Base-by-base conservation (phyloP, 495 filamentous ascomycete species). In the Daldinia childiae region DNA sequence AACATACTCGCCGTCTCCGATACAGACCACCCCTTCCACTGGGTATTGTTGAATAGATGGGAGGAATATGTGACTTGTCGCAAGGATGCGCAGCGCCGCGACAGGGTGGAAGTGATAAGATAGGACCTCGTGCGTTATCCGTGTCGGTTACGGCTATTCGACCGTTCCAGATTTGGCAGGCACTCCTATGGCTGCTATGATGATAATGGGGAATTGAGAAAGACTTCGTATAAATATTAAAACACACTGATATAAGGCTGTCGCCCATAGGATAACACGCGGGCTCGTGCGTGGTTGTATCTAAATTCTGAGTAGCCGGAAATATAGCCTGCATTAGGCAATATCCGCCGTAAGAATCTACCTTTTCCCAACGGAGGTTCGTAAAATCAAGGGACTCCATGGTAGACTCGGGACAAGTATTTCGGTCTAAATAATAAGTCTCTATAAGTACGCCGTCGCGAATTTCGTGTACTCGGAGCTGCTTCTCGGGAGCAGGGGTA, bases 191-290 rank as follows among this genome's bases (percentile, higher is more conserved):
- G 32, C 62, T 62, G 52, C 71, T 71, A 29, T 63, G 63, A 26
- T 76, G 62, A 26, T 74, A 75, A 43, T 77, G 74, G 1, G 65
- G 65, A 15, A 74, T 58, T 6, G 68, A 71, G 61, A 77, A 76
- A 21, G 70, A 21, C 41, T 76, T 77, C 4, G 73, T 77, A 65
- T 77, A 74, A 29, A 77, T 76, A 26, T 77, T 77, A 55, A 77
- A 77, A 58, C 76, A 77, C 7, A 77, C 62, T 2, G 76, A 69
- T 57, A 72, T 59, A 26, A 77, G 70, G 36, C 58, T 62, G n/a
- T 71, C 62, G 11, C 52, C 58, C 34, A 45, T 52, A 4, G 58
- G 45, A 51, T 62, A 66, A 30, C 75, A 77, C 0, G 63, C n/a
- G 56, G 72, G 61, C 32, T 60, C 64, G 9, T 39, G 59, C 4